These are phyloP conservation scores for Sphagnum fallax DNA, from an alignment of 228 moss, liverwort and hornwort genomes.

Conservation along the genomic window DNA sequence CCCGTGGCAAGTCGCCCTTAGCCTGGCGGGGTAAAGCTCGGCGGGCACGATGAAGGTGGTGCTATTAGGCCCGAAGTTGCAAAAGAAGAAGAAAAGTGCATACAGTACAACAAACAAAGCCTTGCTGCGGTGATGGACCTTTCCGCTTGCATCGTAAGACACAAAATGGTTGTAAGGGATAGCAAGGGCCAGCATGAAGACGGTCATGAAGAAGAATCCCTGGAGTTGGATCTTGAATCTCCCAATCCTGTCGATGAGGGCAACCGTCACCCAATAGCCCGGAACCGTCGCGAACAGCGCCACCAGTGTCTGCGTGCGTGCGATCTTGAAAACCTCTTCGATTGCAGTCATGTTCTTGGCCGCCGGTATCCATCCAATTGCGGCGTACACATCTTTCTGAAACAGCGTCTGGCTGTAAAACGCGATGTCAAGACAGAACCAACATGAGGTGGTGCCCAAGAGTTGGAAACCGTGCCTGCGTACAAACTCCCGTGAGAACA, in stretches of 20 bases:
- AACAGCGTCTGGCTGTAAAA: constrained; percentile 19
- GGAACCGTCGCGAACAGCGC: constrained; percentile 41
- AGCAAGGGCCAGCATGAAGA: constrained; percentile 43
- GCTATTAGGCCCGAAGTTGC: constrained; percentile 20
- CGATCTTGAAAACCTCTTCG: constrained; percentile 35
- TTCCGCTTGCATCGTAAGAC: no score
- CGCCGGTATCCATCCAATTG: constrained; percentile 29
- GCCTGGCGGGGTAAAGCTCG: constrained; percentile 18
- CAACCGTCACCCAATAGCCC: constrained; percentile 46
- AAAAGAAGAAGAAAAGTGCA: constrained; percentile 20
- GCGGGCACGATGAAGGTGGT: constrained; percentile 25
- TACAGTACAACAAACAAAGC: constrained; percentile 9
- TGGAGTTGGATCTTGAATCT: constrained; percentile 44
- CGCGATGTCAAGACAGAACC: constrained; percentile 31
- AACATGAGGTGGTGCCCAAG: constrained; percentile 35
- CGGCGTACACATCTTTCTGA: constrained; percentile 26
- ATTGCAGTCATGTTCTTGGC: constrained; percentile 29
- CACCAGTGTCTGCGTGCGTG: constrained; percentile 39
- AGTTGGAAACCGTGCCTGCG: constrained; percentile 32
- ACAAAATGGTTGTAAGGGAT: constrained; percentile 19
- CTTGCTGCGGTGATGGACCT: background rate
- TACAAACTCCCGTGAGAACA: constrained; percentile 26
- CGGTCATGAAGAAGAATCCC: constrained; percentile 54
- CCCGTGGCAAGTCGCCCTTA: constrained; percentile 20
- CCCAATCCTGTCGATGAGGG: constrained; percentile 35